Conservation (phyloP, 2,329 filamentous ascomycete genomes). For the Knufia fluminis region DNA sequence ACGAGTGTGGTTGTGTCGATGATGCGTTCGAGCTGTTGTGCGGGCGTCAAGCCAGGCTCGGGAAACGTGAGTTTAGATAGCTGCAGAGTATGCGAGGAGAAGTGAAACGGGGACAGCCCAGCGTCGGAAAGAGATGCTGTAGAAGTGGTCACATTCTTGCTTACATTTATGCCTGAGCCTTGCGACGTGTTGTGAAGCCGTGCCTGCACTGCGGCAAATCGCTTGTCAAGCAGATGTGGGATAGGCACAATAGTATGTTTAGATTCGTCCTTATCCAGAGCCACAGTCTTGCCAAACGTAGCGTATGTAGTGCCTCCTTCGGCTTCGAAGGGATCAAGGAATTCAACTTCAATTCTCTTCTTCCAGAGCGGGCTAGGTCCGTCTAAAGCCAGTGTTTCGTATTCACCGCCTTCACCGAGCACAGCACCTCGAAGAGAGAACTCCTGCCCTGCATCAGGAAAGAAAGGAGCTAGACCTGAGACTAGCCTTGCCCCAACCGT, state of each 20-base stretch:
- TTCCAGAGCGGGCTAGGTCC: constrained; percentile 68
- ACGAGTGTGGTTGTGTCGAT: constrained; percentile 7
- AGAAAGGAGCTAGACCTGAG: constrained; percentile 51
- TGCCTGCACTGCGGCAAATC: constrained; percentile 41
- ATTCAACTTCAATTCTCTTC: constrained; percentile 54
- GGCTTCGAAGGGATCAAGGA: constrained; percentile 49
- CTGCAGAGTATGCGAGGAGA: neutral
- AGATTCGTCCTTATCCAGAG: constrained; percentile 39
- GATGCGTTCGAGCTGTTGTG: constrained; percentile 15
- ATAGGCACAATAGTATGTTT: constrained; percentile 31
- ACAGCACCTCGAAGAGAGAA: constrained; percentile 58
- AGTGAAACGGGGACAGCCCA: no score
- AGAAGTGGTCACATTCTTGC: neutral
- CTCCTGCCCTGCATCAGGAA: constrained; percentile 18
- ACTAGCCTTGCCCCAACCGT: constrained; percentile 39
- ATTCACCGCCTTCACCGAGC: constrained; percentile 89
- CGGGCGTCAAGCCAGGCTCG: neutral
- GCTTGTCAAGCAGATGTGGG: constrained; percentile 58
- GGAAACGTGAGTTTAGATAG: constrained; percentile 12
- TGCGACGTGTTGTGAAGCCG: constrained; percentile 5
- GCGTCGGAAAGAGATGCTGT: neutral
- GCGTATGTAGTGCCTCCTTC: constrained; percentile 73
- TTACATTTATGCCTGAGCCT: neutral
- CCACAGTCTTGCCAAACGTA: constrained; percentile 49
- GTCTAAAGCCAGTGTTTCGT: constrained; percentile 81